Evolutionary conservation across 306 rosid species (phyloP), one percentile per base, ranked within the genome.

Genomic region (Castanea mollissima): DNA sequence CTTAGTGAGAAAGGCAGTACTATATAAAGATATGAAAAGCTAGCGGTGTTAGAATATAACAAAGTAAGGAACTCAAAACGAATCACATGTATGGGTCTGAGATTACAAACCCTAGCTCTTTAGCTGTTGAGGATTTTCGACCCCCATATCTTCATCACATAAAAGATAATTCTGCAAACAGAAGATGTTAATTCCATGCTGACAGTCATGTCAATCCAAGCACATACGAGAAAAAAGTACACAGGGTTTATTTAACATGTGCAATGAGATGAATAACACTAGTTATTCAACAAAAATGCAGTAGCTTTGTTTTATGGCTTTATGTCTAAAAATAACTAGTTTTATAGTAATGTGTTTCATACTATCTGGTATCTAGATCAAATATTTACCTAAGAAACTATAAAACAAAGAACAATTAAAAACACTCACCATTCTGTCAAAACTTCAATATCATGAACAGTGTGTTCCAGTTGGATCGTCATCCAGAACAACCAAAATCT

Each of bases 381-480:
- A 44, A 56, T 16, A 8, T 2, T 44, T 49, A 18, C 27, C 72
- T 34, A 32, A 71, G 69, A 19, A 84, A 46, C 41, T 69, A 75
- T 51, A 64, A 78, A 69, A 80, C 55, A 60, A 75, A 70, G 65
- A 64, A 74, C 77, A 83, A 76, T 19, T 20, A 68, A 75, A 52
- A 56, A 77, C 55, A 82, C 95, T 80, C 85, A 90, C 99, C 99
- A 94, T 88, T 92, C 97, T 54, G 97, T 92, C 74, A 92, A 83
- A 27, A 94, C 99, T 80, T 94, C 95, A 83, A 94, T 90, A 82
- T 92, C 97, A 84, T 94, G 99, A 81, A 94, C 99, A 81, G 97
- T 94, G 99, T 74, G 99, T 92, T 91, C 97, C 97, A 20, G 97
- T 92, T 11, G 99, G 99, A 89, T 94, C 99, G 74, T 94, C 99